phyloP scores from a whole-genome alignment of 2,329 filamentous ascomycete species.

The Colletotrichum viniferum region DNA sequence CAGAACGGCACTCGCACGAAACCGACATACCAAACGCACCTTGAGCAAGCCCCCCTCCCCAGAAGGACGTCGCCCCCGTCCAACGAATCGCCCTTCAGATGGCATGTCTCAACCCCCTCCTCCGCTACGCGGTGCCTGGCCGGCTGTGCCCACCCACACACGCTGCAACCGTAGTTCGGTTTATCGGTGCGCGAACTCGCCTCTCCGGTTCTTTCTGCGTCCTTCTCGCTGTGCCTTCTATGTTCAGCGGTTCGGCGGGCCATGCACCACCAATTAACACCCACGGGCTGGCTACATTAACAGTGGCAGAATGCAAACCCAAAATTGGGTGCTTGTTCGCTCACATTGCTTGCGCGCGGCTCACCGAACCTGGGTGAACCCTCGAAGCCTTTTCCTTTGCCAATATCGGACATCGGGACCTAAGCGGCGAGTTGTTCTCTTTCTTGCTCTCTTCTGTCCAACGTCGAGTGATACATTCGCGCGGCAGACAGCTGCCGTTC shows the following conservation, averaged over 20 bases:
- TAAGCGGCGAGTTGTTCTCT: not conserved
- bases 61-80: not conserved
- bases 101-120: constrained; percentile 11
- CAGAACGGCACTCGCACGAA: constrained; percentile 17
- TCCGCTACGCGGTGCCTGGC: not conserved
- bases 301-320: not conserved
- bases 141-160: not conserved
- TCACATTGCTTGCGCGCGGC: not conserved
- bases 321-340: not conserved
- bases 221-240: not conserved
- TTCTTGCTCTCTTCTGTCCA: not conserved
- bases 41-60: not conserved
- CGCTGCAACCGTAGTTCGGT: not conserved
- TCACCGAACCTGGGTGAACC: not conserved
- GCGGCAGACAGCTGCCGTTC: not conserved
- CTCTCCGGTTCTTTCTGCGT: not conserved
- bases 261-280: not conserved
- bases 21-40: constrained; percentile 18
- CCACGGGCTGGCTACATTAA: not conserved
- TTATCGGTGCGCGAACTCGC: not conserved
- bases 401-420: not conserved
- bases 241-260: not conserved
- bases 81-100: constrained; percentile 21
- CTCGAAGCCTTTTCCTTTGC: not conserved
- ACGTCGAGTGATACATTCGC: not conserved